phyloP scores from a whole-genome alignment of 225 moss, liverwort and hornwort species.

The Pleurozium schreberi region DNA sequence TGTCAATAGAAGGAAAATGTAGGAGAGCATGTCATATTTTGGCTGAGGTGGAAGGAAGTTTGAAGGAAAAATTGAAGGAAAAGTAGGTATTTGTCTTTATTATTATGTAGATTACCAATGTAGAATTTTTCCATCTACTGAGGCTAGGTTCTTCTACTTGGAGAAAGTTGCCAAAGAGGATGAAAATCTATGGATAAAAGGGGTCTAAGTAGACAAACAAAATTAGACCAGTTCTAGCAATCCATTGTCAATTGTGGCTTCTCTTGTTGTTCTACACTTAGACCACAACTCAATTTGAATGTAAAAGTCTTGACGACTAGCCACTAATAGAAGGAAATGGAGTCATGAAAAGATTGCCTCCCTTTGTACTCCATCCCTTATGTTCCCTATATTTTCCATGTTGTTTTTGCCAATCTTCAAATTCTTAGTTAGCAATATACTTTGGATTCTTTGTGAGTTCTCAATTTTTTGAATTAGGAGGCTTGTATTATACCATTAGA shows the following conservation, averaged over 20 bases:
- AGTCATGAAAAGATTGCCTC: fast-evolving
- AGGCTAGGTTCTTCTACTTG: background rate
- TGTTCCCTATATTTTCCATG: background rate
- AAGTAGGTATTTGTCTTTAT: background rate
- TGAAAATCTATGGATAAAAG: background rate
- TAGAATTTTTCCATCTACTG: background rate
- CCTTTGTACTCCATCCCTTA: background rate
- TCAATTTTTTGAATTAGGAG: background rate
- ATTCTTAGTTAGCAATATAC: background rate
- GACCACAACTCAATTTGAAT: background rate
- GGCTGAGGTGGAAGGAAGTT: background rate
- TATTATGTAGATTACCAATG: background rate
- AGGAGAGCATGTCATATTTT: fast-evolving
- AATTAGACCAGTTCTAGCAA: background rate
- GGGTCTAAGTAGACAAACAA: background rate
- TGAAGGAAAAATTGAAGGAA: background rate
- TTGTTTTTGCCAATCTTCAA: background rate
- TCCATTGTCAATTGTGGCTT: too few species aligned
- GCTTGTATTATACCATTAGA: background rate
- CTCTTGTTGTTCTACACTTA: background rate
- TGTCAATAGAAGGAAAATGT: fast-evolving
- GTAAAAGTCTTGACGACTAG: background rate
- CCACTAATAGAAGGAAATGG: background rate
- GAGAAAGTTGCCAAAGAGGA: background rate
- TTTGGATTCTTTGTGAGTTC: background rate